Percentiles rank a stretch among this genome's conserved stretches.
phyloP scores from a whole-genome alignment of 306 rosid genomes.

The Medicago ruthenica region DNA sequence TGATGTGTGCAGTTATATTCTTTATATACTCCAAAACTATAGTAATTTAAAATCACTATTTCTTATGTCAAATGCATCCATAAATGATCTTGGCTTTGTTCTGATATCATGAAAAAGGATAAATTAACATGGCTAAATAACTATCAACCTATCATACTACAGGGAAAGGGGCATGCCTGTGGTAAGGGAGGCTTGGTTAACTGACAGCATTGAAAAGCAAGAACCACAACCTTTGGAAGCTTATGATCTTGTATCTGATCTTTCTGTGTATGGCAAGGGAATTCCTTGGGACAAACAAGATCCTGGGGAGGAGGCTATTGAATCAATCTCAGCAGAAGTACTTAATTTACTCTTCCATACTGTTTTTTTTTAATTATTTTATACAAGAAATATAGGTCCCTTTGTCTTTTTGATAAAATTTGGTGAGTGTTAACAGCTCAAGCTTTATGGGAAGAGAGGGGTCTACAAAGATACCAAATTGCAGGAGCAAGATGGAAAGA shows the following conservation, averaged over 20 bases:
- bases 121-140: background rate
- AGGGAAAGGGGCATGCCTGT: constrained; percentile 76
- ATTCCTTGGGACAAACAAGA: constrained; percentile 85
- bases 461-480: constrained; percentile 73
- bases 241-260: constrained; percentile 77
- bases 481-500: constrained; percentile 71
- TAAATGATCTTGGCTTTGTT: too few species aligned
- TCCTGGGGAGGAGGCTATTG: constrained; percentile 79
- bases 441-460: constrained; percentile 84
- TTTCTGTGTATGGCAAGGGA: constrained; percentile 73
- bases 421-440: constrained; percentile 61
- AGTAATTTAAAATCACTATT: too few species aligned
- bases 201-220: constrained; percentile 76
- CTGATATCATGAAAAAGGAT: background rate
- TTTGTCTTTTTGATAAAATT: background rate
- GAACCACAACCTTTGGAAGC: constrained; percentile 82
- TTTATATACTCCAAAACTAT: too few species aligned
- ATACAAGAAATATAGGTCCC: background rate
- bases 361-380: background rate
- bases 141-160: constrained; percentile 25
- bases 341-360: background rate
- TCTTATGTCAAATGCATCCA: too few species aligned
- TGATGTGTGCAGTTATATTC: too few species aligned
- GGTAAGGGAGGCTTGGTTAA: constrained; percentile 75
- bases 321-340: constrained; percentile 77